These are phyloP conservation scores for Brasenia schreberi DNA, from an alignment of 164 flowering plant species.

Conservation along the genomic window DNA sequence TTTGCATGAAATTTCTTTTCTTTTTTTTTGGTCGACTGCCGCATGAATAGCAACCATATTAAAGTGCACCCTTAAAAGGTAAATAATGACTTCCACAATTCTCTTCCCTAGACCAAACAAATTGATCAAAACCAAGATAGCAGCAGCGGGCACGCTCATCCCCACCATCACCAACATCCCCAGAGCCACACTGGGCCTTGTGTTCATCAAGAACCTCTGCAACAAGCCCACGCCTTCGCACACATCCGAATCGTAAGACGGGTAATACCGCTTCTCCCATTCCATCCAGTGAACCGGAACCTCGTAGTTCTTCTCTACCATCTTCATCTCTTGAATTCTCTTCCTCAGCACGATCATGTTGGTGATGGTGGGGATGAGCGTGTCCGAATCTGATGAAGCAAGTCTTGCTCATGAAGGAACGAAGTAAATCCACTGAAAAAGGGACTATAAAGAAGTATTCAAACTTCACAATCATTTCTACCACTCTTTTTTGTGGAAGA, in stretches of 20 bases:
- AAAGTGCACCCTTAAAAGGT: too few relatives aligned
- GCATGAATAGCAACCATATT: too few relatives aligned
- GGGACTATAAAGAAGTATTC: too few relatives aligned
- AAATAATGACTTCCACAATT: too few relatives aligned
- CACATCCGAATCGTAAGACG: slow-evolving; percentile 21
- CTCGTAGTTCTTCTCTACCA: slow-evolving; percentile 29
- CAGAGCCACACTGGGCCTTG: slow-evolving; percentile 41
- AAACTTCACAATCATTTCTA: too few relatives aligned
- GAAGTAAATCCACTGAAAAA: too few relatives aligned
- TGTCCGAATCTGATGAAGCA: too few relatives aligned
- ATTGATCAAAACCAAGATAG: slow-evolving; percentile 10
- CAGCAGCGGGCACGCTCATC: slow-evolving; percentile 23
- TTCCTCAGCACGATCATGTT: slow-evolving; percentile 20
- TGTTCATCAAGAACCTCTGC: slow-evolving; percentile 39
- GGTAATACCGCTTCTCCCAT: slow-evolving; percentile 41
- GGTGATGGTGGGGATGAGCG: too few relatives aligned
- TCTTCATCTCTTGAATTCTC: slow-evolving; percentile 39
- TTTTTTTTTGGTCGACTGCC: too few relatives aligned
- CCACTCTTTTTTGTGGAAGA: too few relatives aligned
- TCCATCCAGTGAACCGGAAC: slow-evolving; percentile 42
- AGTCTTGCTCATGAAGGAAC: too few relatives aligned
- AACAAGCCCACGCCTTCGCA: slow-evolving; percentile 28
- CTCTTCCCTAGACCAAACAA: slow-evolving; percentile 1
- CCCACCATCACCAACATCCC: slow-evolving; percentile 19
- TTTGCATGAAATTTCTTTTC: too few relatives aligned